Evolutionary conservation across 2,329 filamentous ascomycete species (phyloP).

Genomic region (Beauveria sp.): DNA sequence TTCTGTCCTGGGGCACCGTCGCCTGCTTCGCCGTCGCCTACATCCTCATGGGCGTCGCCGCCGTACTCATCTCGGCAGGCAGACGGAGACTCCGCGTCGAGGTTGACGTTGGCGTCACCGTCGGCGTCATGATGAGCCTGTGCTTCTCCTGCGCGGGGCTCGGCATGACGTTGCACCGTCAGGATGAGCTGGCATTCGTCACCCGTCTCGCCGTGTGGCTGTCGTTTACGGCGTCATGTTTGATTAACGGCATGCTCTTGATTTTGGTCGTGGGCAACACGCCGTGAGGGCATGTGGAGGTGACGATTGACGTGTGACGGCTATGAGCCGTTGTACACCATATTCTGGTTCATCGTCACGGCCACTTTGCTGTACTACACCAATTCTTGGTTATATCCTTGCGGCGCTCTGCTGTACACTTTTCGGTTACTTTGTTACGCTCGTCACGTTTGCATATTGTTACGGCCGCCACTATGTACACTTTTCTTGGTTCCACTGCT

Average conservation of each 20-base stretch:
- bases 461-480: too few relatives aligned
- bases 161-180: slow-evolving; percentile 48
- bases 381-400: too few relatives aligned
- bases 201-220: slow-evolving; percentile 35
- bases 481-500: too few relatives aligned
- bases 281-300: slow-evolving; percentile 19
- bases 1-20: slow-evolving; percentile 47
- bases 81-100: slow-evolving; percentile 59
- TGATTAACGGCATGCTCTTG: slow-evolving; percentile 37
- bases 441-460: neutral
- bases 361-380: too few relatives aligned
- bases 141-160: slow-evolving; percentile 56
- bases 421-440: neutral
- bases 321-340: too few relatives aligned
- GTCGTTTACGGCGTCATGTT: slow-evolving; percentile 29
- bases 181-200: slow-evolving; percentile 33
- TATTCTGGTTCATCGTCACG: too few relatives aligned
- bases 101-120: slow-evolving; percentile 64
- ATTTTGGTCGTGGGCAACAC: slow-evolving; percentile 33
- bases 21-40: slow-evolving; percentile 52
- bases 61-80: slow-evolving; percentile 60
- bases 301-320: too few relatives aligned
- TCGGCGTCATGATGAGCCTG: slow-evolving; percentile 61
- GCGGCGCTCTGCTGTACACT: too few relatives aligned
- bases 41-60: slow-evolving; percentile 56